Base-by-base conservation (phyloP, 371 early-diverging fungal species). In the Actinomortierella wolfii region DNA sequence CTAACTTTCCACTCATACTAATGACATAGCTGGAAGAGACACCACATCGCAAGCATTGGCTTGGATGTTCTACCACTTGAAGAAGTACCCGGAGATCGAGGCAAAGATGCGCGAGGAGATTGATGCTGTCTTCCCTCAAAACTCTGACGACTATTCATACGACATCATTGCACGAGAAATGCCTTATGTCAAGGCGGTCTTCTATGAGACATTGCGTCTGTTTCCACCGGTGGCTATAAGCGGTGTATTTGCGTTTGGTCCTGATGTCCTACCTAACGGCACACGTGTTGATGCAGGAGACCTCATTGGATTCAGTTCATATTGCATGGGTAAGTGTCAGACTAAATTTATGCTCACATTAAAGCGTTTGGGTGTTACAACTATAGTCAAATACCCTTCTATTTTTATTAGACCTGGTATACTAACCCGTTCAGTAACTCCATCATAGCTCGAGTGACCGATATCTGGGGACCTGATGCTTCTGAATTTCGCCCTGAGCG, bases 161-260 rank as follows among this genome's bases (percentile, higher is more conserved):
- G 70, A 69, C 23, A 49, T 40, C 2, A 56, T 53, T 26, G 60
- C 57, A 41, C 42, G 42, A n/a, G 56, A 59, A 42, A 59, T 56
- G 50, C 54, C 54, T 0, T 69, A 54, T 18, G 57, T 61, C 2
- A 64, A 69, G 46, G 70, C 70, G 15, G 64, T 64, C 54, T 79
- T 82, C 57, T 78, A 78, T 23, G 94, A 93, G 68, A 75, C 86
- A 2, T 68, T 93, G 29, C 79, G 92, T 0, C 77, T 88, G 6
- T 81, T 89, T 63, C 90, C 92, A 6, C 81, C 87, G 0, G 91
- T 93, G 11, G 91, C 94, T 6, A 59, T 56, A 18, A 86, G 89
- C 46, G 64, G 76, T 18, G 92, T 88, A 67, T 61, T 71, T 28
- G 89, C 88, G 15, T 61, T 86, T 8, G 57, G 80, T 13, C 87